phyloP scores from a whole-genome alignment of 495 filamentous ascomycete genomes.

The Podospora pseudoanserina region DNA sequence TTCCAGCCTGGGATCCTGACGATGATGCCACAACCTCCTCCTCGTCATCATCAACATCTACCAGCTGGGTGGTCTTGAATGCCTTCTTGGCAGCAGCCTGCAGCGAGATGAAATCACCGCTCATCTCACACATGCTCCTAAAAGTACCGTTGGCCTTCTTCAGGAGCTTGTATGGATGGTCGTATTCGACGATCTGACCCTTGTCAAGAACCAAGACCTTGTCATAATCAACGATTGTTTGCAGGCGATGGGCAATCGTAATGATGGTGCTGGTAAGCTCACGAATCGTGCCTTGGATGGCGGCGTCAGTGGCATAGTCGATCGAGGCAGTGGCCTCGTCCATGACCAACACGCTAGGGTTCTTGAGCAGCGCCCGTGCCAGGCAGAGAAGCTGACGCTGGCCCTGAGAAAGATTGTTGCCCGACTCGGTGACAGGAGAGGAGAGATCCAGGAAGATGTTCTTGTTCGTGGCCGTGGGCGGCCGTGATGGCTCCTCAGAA shows the following conservation, averaged over 20 bases:
- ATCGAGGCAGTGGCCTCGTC: slow-evolving; percentile 98
- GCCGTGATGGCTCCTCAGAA: slow-evolving; percentile 22
- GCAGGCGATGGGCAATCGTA: slow-evolving; percentile 95
- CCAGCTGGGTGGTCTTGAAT: slow-evolving; percentile 41
- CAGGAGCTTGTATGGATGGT: slow-evolving; percentile 77
- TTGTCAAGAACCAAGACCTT: slow-evolving; percentile 97
- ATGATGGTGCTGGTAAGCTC: slow-evolving; percentile 91
- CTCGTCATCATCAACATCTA: slow-evolving; percentile 36
- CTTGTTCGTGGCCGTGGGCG: slow-evolving; percentile 64
- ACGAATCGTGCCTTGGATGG: slow-evolving; percentile 93
- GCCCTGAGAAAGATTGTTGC: slow-evolving; percentile 93
- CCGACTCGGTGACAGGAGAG: slow-evolving; percentile 83
- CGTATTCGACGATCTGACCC: slow-evolving; percentile 82
- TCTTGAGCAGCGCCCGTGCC: slow-evolving; percentile 88
- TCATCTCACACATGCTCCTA: slow-evolving; percentile 91
- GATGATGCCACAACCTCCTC: slow-evolving; percentile 11
- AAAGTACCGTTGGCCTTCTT: slow-evolving; percentile 67
- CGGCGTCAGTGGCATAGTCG: slow-evolving; percentile 91
- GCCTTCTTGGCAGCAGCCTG: slow-evolving; percentile 70
- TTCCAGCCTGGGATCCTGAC: not conserved
- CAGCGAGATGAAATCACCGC: slow-evolving; percentile 75
- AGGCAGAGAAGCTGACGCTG: slow-evolving; percentile 95
- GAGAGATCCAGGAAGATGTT: slow-evolving; percentile 90
- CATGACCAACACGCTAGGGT: slow-evolving; percentile 91
- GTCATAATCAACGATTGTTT: slow-evolving; percentile 96